A percentile compares a stretch with the other conserved stretches of the same genome.
Conservation (phyloP, 345 rosid genomes). For the Dipteronia dyeriana region DNA sequence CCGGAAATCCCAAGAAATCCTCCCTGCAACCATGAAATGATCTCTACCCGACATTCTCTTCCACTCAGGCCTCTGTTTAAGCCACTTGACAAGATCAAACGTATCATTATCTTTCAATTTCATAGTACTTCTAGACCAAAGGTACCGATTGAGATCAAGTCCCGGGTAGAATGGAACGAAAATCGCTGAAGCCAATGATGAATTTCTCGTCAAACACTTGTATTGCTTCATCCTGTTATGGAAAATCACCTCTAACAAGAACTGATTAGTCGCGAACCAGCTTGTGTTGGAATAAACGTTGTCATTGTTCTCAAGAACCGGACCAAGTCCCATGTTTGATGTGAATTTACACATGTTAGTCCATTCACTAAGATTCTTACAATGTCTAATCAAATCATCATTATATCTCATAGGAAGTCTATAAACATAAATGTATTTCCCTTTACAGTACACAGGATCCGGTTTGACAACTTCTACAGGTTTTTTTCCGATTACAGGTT, state of each 20-base stretch:
- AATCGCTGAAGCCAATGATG: conserved; percentile 68
- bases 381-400: conserved; percentile 63
- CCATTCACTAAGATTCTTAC: conserved; percentile 60
- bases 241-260: conserved; percentile 75
- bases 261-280: conserved; percentile 77
- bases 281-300: conserved; percentile 43
- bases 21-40: conserved; percentile 86
- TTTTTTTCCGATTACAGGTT: conserved; percentile 18
- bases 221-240: conserved; percentile 81
- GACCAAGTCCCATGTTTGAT: conserved; percentile 66
- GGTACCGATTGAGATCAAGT: conserved; percentile 65
- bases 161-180: conserved; percentile 79
- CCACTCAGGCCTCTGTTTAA: conserved; percentile 67
- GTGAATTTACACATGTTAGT: conserved; percentile 55
- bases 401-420: conserved; percentile 62
- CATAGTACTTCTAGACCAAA: conserved; percentile 52
- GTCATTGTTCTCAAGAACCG: conserved; percentile 36
- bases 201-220: conserved; percentile 65
- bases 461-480: neutral
- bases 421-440: conserved; percentile 58
- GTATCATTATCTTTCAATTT: conserved; percentile 60
- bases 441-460: conserved; percentile 43
- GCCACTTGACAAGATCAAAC: conserved; percentile 55
- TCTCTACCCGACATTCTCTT: conserved; percentile 62
- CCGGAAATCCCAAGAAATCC: conserved; percentile 86